phyloP scores from a whole-genome alignment of 1,139 yeast species.

The Spencermartinsiella ligniputridi region DNA sequence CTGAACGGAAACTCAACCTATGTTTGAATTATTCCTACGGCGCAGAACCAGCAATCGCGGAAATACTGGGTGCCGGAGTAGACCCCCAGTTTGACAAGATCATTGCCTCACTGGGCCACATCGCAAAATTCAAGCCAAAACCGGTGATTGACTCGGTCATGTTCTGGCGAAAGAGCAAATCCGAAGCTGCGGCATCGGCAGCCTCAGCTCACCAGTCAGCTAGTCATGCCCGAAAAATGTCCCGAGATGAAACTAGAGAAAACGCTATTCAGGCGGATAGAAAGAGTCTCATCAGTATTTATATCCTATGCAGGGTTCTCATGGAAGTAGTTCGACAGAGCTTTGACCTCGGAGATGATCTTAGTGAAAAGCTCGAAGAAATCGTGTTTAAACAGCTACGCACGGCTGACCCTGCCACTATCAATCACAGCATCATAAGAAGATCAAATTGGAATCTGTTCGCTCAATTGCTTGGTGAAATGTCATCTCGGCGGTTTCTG shows the following conservation, averaged over 20 bases:
- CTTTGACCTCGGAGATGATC: slow-evolving; percentile 70
- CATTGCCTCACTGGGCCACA: slow-evolving; percentile 80
- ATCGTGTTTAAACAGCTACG: slow-evolving; percentile 87
- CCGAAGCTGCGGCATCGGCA: slow-evolving; percentile 79
- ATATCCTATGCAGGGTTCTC: slow-evolving; percentile 85
- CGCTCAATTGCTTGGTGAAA: slow-evolving; percentile 83
- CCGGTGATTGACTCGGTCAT: slow-evolving; percentile 96
- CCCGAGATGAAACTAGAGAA: slow-evolving; percentile 28
- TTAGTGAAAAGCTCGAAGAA: slow-evolving; percentile 83
- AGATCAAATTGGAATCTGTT: slow-evolving; percentile 93
- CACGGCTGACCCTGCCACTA: slow-evolving; percentile 73
- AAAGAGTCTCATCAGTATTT: slow-evolving; percentile 80
- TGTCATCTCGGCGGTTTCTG: slow-evolving; percentile 79
- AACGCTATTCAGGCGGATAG: slow-evolving; percentile 81
- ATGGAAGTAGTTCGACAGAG: slow-evolving; percentile 91
- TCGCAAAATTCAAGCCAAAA: slow-evolving; percentile 85
- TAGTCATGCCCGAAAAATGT: slow-evolving; percentile 5
- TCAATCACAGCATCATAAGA: slow-evolving; percentile 65
- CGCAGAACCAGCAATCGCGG: slow-evolving; percentile 77
- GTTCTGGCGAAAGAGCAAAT: slow-evolving; percentile 94
- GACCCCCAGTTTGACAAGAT: slow-evolving; percentile 85
- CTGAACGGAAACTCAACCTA: slow-evolving; percentile 76
- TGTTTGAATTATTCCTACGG: slow-evolving; percentile 67
- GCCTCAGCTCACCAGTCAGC: slow-evolving; percentile 24
- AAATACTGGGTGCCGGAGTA: slow-evolving; percentile 78